Evolutionary conservation across 2,329 filamentous ascomycete genomes (phyloP).

Genomic region (Fusarium udum): DNA sequence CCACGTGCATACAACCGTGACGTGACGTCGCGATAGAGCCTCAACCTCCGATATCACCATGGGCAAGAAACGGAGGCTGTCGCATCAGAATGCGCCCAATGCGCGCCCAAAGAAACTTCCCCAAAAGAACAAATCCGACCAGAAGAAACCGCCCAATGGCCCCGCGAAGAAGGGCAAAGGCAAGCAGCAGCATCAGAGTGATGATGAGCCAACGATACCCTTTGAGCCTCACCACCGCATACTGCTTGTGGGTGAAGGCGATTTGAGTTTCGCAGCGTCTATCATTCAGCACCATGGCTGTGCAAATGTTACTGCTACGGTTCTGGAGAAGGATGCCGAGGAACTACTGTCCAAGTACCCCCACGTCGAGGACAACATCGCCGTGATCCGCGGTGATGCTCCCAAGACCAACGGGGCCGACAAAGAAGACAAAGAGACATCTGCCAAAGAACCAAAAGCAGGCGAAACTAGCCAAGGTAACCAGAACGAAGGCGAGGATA

Average conservation of each 20-base stretch:
- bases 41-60: conserved; percentile 37
- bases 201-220: conserved; percentile 65
- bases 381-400: conserved; percentile 53
- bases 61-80: conserved; percentile 57
- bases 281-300: conserved; percentile 73
- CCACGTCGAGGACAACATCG: conserved; percentile 69
- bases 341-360: conserved; percentile 79
- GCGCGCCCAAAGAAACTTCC: conserved; percentile 33
- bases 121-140: conserved; percentile 28
- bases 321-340: conserved; percentile 66
- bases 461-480: conserved; percentile 2
- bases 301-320: conserved; percentile 73
- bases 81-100: conserved; percentile 36
- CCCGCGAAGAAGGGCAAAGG: conserved; percentile 36
- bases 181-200: conserved; percentile 42
- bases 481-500: conserved; percentile 21
- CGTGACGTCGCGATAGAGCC: conserved; percentile 19
- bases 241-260: conserved; percentile 81
- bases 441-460: background rate
- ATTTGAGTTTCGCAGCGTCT: conserved; percentile 79
- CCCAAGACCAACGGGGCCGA: conserved; percentile 27
- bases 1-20: conserved; percentile 11
- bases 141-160: conserved; percentile 35
- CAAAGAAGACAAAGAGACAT: background rate
- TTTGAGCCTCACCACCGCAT: conserved; percentile 74